phyloP scores from a whole-genome alignment of 1,139 yeast species.

The Suzukiozyma palmioleophila region DNA sequence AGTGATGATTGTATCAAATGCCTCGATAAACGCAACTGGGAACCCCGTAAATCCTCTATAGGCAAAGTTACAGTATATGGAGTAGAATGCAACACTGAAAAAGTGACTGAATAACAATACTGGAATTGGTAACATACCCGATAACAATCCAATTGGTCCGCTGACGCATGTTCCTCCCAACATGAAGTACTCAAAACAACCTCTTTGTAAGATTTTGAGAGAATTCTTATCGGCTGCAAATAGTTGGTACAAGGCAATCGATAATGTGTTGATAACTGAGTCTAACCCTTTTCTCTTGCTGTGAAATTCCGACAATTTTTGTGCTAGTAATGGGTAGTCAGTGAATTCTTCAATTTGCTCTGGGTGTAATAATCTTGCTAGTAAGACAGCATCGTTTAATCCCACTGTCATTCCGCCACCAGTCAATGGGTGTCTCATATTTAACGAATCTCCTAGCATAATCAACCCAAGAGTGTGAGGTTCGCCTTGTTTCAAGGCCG shows the following conservation, averaged over 20 bases:
- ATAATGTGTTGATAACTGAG: slow-evolving; percentile 82
- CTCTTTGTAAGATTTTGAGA: slow-evolving; percentile 69
- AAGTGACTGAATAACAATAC: slow-evolving; percentile 75
- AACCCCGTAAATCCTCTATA: slow-evolving; percentile 64
- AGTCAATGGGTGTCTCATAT: slow-evolving; percentile 97
- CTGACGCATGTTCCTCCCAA: slow-evolving; percentile 77
- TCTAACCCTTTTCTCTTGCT: slow-evolving; percentile 72
- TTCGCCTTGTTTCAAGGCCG: slow-evolving; percentile 62
- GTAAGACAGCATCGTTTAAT: slow-evolving; percentile 73
- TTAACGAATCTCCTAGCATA: slow-evolving; percentile 87
- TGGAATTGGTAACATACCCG: slow-evolving; percentile 80
- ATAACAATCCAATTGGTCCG: slow-evolving; percentile 78
- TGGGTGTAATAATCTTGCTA: slow-evolving; percentile 58
- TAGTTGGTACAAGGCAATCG: slow-evolving; percentile 83
- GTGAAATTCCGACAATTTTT: slow-evolving; percentile 63
- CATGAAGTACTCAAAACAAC: slow-evolving; percentile 83
- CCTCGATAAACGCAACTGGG: slow-evolving; percentile 70
- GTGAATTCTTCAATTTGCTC: slow-evolving; percentile 52
- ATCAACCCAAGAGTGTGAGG: slow-evolving; percentile 66
- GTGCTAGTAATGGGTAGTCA: slow-evolving; percentile 52
- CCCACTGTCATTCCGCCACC: slow-evolving; percentile 99
- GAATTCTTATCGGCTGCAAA: slow-evolving; percentile 81
- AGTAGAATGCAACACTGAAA: slow-evolving; percentile 84
- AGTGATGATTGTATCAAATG: slow-evolving; percentile 62
- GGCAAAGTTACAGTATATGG: slow-evolving; percentile 64